These are phyloP conservation scores for Annulohypoxylon nitens DNA, from an alignment of 495 filamentous ascomycete genomes.

Conservation along the genomic window DNA sequence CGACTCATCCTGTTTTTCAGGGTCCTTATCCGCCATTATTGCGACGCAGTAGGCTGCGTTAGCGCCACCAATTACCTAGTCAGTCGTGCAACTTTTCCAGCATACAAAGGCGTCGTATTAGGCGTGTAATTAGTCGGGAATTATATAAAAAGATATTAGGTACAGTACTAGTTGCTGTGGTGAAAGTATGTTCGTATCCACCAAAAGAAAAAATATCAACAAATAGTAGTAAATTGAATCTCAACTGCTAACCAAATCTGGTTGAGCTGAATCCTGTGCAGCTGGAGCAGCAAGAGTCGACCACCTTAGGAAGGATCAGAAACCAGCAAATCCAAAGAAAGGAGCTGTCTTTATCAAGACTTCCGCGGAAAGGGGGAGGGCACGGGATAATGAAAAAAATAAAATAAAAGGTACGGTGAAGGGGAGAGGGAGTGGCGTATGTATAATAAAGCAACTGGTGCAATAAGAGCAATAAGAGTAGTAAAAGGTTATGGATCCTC, in stretches of 20 bases:
- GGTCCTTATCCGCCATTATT: constrained; percentile 39
- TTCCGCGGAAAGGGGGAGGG: neutral
- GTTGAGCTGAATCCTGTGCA: constrained; percentile 18
- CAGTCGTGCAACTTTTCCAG: neutral
- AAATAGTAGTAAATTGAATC: constrained; percentile 11
- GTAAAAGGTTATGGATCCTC: constrained; percentile 20
- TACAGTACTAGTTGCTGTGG: constrained; percentile 7
- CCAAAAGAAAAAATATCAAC: neutral
- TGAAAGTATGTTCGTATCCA: neutral
- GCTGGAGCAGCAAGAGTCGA: constrained; percentile 12
- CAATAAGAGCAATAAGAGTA: constrained; percentile 10
- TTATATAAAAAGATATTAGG: neutral
- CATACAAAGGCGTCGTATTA: constrained; percentile 1
- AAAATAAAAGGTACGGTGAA: constrained; percentile 16
- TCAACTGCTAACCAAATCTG: constrained; percentile 1
- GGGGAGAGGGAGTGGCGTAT: neutral
- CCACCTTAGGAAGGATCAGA: constrained; percentile 1
- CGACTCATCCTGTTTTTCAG: constrained; percentile 31
- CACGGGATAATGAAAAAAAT: constrained; percentile 2
- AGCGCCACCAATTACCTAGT: neutral
- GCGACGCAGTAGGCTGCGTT: neutral
- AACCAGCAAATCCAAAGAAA: constrained; percentile 5
- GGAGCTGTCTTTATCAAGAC: constrained; percentile 10
- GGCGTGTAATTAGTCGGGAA: neutral
- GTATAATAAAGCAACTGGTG: neutral